These are phyloP conservation scores for Globisporangium radiosum DNA, from an alignment of 352 stramenopile genomes.

Conservation along the genomic window DNA sequence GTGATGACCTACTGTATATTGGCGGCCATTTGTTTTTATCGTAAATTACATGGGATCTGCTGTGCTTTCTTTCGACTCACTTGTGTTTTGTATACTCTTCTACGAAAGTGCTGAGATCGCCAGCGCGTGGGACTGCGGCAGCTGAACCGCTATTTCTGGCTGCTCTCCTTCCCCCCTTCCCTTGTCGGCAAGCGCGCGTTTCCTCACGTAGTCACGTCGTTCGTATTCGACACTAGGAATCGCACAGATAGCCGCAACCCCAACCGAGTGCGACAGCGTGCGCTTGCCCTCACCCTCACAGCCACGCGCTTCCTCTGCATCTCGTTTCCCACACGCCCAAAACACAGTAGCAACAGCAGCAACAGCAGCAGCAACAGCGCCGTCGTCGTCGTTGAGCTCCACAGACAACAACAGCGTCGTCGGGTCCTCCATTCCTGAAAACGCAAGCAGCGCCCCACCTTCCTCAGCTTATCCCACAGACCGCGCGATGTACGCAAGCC, in stretches of 20 bases:
- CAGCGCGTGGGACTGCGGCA: background rate
- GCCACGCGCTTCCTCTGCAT: no score
- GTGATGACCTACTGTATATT: background rate
- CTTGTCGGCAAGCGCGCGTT: no score
- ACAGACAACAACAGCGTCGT: no score
- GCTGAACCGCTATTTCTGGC: background rate
- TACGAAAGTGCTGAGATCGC: background rate
- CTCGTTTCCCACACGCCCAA: no score
- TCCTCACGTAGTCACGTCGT: no score
- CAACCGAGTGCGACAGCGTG: no score
- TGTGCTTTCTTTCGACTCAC: background rate
- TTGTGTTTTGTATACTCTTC: background rate
- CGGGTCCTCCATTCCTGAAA: conserved; percentile 9
- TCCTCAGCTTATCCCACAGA: background rate
- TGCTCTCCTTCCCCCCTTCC: background rate
- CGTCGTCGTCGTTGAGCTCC: background rate
- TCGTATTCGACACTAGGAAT: no score
- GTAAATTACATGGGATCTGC: background rate
- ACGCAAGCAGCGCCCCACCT: conserved; percentile 6
- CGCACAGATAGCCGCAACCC: no score
- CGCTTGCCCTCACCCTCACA: no score
- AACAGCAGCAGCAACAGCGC: background rate
- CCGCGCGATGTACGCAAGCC: conserved; percentile 12
- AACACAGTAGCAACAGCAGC: no score
- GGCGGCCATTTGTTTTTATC: no score